These are phyloP conservation scores for Colletotrichum orchidophilum DNA, from an alignment of 2,329 filamentous ascomycete species.

Conservation along the genomic window DNA sequence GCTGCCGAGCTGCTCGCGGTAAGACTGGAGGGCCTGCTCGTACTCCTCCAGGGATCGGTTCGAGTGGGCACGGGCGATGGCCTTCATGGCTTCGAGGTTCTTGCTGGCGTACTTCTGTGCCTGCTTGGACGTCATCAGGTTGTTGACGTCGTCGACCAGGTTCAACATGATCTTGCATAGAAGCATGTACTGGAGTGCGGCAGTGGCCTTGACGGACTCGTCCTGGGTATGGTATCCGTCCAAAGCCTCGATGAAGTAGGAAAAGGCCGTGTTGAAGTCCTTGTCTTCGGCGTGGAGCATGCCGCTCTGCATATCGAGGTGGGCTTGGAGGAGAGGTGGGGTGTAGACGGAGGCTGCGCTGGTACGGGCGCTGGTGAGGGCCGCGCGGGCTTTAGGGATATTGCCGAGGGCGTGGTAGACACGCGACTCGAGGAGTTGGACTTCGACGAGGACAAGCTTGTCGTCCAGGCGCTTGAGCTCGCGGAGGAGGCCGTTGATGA, in stretches of 20 bases:
- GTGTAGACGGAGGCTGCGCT: conserved; percentile 98
- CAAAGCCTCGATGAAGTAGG: conserved; percentile 98
- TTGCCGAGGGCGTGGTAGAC: conserved; percentile 98
- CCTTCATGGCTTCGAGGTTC: conserved; percentile 98
- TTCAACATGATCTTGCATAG: conserved; percentile 99
- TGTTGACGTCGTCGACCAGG: conserved; percentile 93
- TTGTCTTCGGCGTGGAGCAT: conserved; percentile 99
- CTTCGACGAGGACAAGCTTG: conserved; percentile 97
- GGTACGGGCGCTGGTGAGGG: conserved; percentile 91
- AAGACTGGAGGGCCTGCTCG: conserved; percentile 88
- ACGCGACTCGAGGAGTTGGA: conserved; percentile 94
- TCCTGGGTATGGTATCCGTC: conserved; percentile 97
- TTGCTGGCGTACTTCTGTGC: conserved; percentile 95
- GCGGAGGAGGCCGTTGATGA: conserved; percentile 95
- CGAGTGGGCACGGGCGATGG: conserved; percentile 92
- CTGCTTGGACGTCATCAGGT: conserved; percentile 94
- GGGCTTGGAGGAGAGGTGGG: conserved; percentile 91
- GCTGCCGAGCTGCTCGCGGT: conserved; percentile 91
- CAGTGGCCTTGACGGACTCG: conserved; percentile 88
- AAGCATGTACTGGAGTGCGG: conserved; percentile 98
- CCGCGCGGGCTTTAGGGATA: conserved; percentile 93
- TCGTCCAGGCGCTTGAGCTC: conserved; percentile 98
- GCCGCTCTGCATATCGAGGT: conserved; percentile 98
- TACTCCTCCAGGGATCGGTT: conserved; percentile 98
- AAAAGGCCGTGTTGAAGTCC: conserved; percentile 98